Evolutionary conservation across 176 grass and related monocot genomes (phyloP), one percentile per base, ranked within the genome.

Genomic region (Oryza officinalis): DNA sequence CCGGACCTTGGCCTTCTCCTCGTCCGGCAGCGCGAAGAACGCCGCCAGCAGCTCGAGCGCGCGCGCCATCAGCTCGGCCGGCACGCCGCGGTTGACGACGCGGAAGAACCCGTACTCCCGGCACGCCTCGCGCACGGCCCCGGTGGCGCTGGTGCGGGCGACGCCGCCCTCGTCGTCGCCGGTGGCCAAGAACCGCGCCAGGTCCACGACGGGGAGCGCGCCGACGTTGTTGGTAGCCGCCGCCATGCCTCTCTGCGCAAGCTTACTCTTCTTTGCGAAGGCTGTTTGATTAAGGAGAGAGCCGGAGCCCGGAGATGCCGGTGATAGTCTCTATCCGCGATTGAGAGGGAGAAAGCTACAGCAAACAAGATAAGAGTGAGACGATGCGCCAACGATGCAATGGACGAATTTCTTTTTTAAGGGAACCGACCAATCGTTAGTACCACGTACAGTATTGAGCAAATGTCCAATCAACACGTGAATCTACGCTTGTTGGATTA

Each of bases 21-120:
- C 83, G 23, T 86, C 73, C 22, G 83, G 83, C 20, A 83, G 83
- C 15, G 83, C 79, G 44, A 86, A 86, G 79, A 90, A 86, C 15
- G 67, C 65, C 0, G 37, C 74, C 27, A 73, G 86, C 44, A 83
- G 84, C 45, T 79, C 37, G 26, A 90, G 73, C 14, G 27, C 59
- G 57, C 44, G 84, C n/a, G 79, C 20, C 73, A 86, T 73, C 45
- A 83, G 74, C 35, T 83, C 33, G 5, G 4, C 0, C 74, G 68
- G 52, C 67, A 90, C 23, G 33, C 73, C 83, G 74, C 83, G 88
- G 88, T 90, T 90, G 27, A 90, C 67, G 35, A 57, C 49, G 68
- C 88, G 78, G 79, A 90, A 90, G 72, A 90, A 86, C 15, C 84
- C 84, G 61, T 86, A 66, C 0, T 66, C 52, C 5, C 18, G 14